phyloP scores from a whole-genome alignment of 129 eudicot species.

The Flaveria brownii region DNA sequence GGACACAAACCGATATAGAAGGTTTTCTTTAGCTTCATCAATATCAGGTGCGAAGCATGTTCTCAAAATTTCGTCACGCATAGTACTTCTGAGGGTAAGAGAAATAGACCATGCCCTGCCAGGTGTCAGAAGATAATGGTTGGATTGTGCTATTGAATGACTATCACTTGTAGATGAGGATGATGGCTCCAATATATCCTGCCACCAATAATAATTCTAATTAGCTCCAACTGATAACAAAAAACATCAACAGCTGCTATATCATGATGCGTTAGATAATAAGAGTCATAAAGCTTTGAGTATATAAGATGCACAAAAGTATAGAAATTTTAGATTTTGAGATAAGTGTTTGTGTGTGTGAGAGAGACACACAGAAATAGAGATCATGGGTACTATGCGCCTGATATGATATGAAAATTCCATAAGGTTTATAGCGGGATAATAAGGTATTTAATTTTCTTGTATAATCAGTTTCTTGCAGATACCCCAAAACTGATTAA shows the following conservation, averaged over 20 bases:
- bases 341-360: not conserved
- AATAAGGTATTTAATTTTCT: not conserved
- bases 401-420: not conserved
- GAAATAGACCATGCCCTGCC: conserved; percentile 92
- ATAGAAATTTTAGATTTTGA: not conserved
- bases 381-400: not conserved
- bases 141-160: conserved; percentile 27
- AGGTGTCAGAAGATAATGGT: conserved; percentile 50
- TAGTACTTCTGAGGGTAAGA: conserved; percentile 61
- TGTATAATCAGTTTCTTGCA: conserved; percentile 3
- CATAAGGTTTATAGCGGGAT: not conserved
- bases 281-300: not conserved
- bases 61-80: conserved; percentile 64
- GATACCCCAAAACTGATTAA: not conserved
- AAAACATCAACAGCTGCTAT: not conserved
- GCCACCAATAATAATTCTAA: conserved; percentile 18
- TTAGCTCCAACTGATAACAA: conserved; percentile 13
- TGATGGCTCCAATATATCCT: conserved; percentile 57
- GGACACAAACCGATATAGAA: conserved; percentile 64
- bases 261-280: not conserved
- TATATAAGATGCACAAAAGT: not conserved
- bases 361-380: not conserved
- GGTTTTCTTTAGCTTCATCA: conserved; percentile 51
- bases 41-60: conserved; percentile 49
- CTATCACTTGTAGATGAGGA: conserved; percentile 45